Evolutionary conservation across 495 filamentous ascomycete genomes (phyloP).

Genomic region (Lophium mytilinum): DNA sequence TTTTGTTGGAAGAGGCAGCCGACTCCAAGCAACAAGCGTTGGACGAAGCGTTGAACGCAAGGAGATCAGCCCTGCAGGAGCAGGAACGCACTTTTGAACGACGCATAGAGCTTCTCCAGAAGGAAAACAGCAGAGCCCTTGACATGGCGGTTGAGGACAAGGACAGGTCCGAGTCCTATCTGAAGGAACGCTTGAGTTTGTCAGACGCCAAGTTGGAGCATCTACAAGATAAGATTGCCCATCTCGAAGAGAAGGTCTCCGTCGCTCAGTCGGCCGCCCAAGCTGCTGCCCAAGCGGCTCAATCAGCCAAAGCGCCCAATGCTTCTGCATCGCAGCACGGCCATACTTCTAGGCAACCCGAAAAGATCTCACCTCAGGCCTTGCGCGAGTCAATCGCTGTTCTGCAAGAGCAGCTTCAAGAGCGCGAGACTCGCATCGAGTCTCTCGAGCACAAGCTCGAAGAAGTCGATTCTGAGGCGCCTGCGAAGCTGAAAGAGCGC

Average conservation of each 20-base stretch:
- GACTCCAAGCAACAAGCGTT: conserved; percentile 46
- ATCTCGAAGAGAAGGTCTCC: conserved; percentile 83
- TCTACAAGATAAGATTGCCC: conserved; percentile 68
- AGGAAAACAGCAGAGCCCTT: conserved; percentile 66
- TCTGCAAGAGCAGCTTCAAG: conserved; percentile 90
- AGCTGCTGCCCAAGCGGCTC: conserved; percentile 78
- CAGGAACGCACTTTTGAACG: conserved; percentile 63
- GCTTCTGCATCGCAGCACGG: conserved; percentile 35
- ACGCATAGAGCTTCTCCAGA: conserved; percentile 51
- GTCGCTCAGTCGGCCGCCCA: conserved; percentile 84
- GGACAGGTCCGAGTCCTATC: conserved; percentile 29
- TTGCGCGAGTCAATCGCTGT: conserved; percentile 93
- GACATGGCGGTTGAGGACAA: conserved; percentile 45
- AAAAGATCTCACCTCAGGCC: conserved; percentile 87
- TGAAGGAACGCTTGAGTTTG: conserved; percentile 58
- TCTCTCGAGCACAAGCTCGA: conserved; percentile 65
- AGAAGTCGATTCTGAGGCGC: conserved; percentile 60
- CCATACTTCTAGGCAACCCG: conserved; percentile 51
- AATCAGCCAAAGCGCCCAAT: conserved; percentile 47
- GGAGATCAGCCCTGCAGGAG: conserved; percentile 58
- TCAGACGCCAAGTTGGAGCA: conserved; percentile 72
- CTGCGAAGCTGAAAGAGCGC: conserved; percentile 72
- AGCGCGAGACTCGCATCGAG: conserved; percentile 83
- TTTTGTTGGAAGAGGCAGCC: conserved; percentile 68
- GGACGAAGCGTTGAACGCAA: conserved; percentile 49